Percentiles rank a stretch among this genome's conserved stretches.
Evolutionary conservation across 495 filamentous ascomycete species (phyloP).

Genomic region (Penicillium bovifimosum): DNA sequence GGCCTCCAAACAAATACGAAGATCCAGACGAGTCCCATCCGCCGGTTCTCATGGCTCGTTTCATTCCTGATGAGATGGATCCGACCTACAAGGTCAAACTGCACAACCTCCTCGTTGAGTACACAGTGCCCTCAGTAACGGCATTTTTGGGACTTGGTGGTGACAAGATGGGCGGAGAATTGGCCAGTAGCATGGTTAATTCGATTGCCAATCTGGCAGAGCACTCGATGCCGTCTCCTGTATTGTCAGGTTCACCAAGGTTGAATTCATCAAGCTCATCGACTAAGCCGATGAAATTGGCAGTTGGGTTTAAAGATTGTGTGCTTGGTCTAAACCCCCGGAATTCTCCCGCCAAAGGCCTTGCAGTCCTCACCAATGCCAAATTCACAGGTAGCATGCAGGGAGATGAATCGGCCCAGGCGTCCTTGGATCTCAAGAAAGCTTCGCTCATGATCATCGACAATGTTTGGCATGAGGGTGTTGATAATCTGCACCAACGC

Average conservation of each 20-base stretch:
- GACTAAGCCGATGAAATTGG: slow-evolving; percentile 58
- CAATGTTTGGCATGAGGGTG: slow-evolving; percentile 51
- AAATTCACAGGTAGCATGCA: slow-evolving; percentile 59
- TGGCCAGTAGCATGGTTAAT: slow-evolving; percentile 67
- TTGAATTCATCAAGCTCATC: slow-evolving; percentile 11
- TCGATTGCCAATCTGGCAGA: slow-evolving; percentile 76
- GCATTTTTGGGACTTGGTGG: slow-evolving; percentile 65
- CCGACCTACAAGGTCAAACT: slow-evolving; percentile 83
- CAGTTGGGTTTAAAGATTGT: slow-evolving; percentile 71
- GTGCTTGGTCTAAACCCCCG: slow-evolving; percentile 82
- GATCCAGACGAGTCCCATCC: slow-evolving; percentile 23
- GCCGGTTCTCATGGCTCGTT: slow-evolving; percentile 70
- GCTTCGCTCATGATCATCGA: slow-evolving; percentile 81
- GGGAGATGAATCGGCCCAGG: slow-evolving; percentile 53
- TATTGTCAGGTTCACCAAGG: slow-evolving; percentile 13
- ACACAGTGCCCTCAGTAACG: slow-evolving; percentile 75
- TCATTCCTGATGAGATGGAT: slow-evolving; percentile 91
- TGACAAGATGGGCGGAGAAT: slow-evolving; percentile 64
- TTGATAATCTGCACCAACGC: slow-evolving; percentile 42
- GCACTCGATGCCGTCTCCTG: slow-evolving; percentile 18
- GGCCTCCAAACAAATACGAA: slow-evolving; percentile 13
- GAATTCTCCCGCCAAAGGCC: slow-evolving; percentile 62
- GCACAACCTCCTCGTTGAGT: slow-evolving; percentile 75
- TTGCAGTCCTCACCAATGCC: slow-evolving; percentile 73
- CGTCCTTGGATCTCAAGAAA: slow-evolving; percentile 63